Percentiles rank a stretch among this genome's conserved stretches.
phyloP scores from a whole-genome alignment of 2,329 filamentous ascomycete genomes.

The Emmonsiellopsis sp. region DNA sequence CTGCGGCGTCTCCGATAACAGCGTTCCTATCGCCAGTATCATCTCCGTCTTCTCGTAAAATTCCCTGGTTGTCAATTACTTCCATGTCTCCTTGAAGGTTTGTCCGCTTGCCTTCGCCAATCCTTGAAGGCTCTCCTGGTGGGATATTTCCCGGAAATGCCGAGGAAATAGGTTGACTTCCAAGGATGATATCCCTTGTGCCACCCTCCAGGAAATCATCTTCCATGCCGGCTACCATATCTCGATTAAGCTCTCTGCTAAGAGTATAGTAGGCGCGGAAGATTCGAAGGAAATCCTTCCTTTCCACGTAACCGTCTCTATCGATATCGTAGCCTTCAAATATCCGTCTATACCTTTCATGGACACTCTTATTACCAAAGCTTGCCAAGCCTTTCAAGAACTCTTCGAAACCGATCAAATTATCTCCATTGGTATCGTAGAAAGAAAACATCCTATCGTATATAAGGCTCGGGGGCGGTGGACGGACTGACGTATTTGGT shows the following conservation, averaged over 20 bases:
- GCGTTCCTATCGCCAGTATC: conserved; percentile 55
- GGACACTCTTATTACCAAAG: conserved; percentile 47
- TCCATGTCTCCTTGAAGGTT: conserved; percentile 56
- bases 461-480: conserved; percentile 75
- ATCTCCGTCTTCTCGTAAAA: conserved; percentile 50
- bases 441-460: conserved; percentile 96
- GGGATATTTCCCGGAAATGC: conserved; percentile 64
- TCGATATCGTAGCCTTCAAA: conserved; percentile 91
- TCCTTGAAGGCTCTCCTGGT: conserved; percentile 50
- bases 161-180: conserved; percentile 69
- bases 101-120: conserved; percentile 58
- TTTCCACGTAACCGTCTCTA: conserved; percentile 72
- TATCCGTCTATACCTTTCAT: conserved; percentile 62
- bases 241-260: conserved; percentile 79
- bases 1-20: conserved; percentile 45
- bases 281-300: conserved; percentile 81
- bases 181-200: conserved; percentile 65
- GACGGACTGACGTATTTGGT: conserved; percentile 69
- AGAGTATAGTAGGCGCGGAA: conserved; percentile 88
- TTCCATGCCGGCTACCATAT: conserved; percentile 69
- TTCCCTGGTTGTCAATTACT: conserved; percentile 51
- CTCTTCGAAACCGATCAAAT: conserved; percentile 83
- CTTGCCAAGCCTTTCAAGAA: conserved; percentile 75
- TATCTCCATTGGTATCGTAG: conserved; percentile 85
- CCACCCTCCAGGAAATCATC: conserved; percentile 69